These are phyloP conservation scores for Favolaschia claudopus DNA, from an alignment of 768 basidiomycete species.

Conservation along the genomic window DNA sequence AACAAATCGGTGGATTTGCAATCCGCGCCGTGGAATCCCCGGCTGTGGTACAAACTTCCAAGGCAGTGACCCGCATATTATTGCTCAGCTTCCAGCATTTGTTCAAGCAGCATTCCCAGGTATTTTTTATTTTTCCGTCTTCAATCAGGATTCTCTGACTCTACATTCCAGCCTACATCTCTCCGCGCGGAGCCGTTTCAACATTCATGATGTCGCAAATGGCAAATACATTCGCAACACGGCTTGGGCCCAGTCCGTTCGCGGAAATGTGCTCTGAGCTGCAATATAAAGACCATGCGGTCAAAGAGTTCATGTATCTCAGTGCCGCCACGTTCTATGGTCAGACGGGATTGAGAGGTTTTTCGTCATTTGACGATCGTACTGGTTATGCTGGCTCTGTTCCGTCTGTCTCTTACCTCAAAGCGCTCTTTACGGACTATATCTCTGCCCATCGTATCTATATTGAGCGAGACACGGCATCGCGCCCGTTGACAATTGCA, in stretches of 20 bases:
- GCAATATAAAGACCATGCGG: neutral
- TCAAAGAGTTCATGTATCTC: too few relatives aligned
- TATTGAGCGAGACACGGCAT: too few relatives aligned
- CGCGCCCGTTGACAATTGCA: too few relatives aligned
- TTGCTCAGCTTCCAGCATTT: slow-evolving; percentile 2
- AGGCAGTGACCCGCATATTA: neutral
- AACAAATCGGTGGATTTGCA: neutral
- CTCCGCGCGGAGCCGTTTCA: slow-evolving; percentile 1
- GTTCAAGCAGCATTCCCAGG: slow-evolving; percentile 4
- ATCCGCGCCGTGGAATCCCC: neutral
- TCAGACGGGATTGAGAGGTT: too few relatives aligned
- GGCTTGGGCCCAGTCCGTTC: slow-evolving; percentile 12
- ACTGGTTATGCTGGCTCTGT: too few relatives aligned
- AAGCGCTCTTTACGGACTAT: neutral
- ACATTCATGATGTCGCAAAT: slow-evolving; percentile 4
- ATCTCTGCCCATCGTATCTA: too few relatives aligned
- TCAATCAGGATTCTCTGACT: too few relatives aligned
- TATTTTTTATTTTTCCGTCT: neutral
- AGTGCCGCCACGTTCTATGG: too few relatives aligned
- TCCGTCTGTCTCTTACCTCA: neutral
- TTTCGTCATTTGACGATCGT: too few relatives aligned
- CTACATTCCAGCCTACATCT: neutral
- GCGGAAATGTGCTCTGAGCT: slow-evolving; percentile 8
- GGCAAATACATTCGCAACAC: neutral
- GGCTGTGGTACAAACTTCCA: neutral